These are phyloP conservation scores for Centaurea solstitialis DNA, from an alignment of 129 eudicot genomes.

Conservation along the genomic window DNA sequence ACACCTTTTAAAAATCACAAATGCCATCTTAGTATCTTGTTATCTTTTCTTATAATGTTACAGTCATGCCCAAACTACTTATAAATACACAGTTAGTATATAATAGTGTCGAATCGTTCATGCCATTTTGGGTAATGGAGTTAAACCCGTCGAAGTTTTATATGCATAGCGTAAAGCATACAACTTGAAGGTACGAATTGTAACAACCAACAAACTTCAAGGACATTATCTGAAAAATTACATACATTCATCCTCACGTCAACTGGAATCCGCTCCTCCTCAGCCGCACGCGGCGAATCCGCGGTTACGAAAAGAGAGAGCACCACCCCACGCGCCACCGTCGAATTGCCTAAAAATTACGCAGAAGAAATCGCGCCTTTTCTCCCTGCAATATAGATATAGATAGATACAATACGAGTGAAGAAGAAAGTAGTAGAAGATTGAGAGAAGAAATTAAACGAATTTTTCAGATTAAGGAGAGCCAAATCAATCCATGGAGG, in stretches of 20 bases:
- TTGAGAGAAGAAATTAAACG: background rate
- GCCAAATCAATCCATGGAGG: constrained; percentile 37
- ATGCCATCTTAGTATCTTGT: no score
- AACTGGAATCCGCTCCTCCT: constrained; percentile 35
- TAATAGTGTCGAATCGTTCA: background rate
- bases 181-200: background rate
- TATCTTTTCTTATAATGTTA: no score
- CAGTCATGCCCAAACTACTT: no score
- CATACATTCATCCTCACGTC: constrained; percentile 14
- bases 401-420: background rate
- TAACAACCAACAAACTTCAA: background rate
- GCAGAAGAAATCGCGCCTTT: constrained; percentile 23
- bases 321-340: constrained; percentile 32
- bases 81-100: no score
- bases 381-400: background rate
- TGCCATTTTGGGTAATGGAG: background rate
- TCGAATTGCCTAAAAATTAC: constrained; percentile 31
- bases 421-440: background rate
- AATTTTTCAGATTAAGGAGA: constrained; percentile 3
- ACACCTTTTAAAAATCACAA: no score
- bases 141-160: background rate
- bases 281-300: constrained; percentile 35
- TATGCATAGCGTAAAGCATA: background rate
- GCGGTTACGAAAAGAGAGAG: constrained; percentile 23
- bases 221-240: background rate